Percentiles rank a stretch among this genome's conserved stretches.
Evolutionary conservation across 331 rosid species (phyloP).

Genomic region (Rosa hybrid): DNA sequence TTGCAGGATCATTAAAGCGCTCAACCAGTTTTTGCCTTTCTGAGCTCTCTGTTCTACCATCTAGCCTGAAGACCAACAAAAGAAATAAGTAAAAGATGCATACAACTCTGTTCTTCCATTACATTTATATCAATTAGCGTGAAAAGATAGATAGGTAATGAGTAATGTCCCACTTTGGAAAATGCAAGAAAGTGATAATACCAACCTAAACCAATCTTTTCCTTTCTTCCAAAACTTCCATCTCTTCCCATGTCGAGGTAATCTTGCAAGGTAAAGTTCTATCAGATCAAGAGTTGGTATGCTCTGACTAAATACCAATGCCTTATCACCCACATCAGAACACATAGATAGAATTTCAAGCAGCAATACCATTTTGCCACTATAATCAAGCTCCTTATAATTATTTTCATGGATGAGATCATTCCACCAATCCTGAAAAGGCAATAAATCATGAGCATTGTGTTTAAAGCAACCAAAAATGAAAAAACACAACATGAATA

Average conservation of each 20-base stretch:
- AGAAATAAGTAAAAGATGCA: constrained; percentile 12
- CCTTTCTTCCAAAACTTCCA: constrained; percentile 90
- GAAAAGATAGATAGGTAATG: not conserved
- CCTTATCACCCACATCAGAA: constrained; percentile 88
- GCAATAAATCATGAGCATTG: constrained; percentile 18
- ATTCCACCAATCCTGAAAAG: constrained; percentile 92
- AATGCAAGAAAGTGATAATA: constrained; percentile 20
- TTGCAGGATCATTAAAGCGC: constrained; percentile 76
- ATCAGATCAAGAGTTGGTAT: constrained; percentile 95
- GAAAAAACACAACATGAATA: not conserved
- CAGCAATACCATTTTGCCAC: constrained; percentile 96
- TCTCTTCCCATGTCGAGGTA: constrained; percentile 60
- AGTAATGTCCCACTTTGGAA: not conserved
- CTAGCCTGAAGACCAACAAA: constrained; percentile 62
- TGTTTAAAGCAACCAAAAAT: constrained; percentile 5
- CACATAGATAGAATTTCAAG: constrained; percentile 81
- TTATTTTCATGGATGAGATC: constrained; percentile 74
- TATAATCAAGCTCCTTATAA: constrained; percentile 73
- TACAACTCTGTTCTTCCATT: not conserved
- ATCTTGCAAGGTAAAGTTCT: constrained; percentile 78
- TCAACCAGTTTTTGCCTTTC: constrained; percentile 94
- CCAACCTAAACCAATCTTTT: constrained; percentile 98
- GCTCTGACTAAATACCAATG: constrained; percentile 95
- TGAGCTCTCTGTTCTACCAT: constrained; percentile 96
- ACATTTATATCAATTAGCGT: not conserved